These are phyloP conservation scores for Nakazawaea pomicola DNA, from an alignment of 805 yeast genomes.

Conservation along the genomic window DNA sequence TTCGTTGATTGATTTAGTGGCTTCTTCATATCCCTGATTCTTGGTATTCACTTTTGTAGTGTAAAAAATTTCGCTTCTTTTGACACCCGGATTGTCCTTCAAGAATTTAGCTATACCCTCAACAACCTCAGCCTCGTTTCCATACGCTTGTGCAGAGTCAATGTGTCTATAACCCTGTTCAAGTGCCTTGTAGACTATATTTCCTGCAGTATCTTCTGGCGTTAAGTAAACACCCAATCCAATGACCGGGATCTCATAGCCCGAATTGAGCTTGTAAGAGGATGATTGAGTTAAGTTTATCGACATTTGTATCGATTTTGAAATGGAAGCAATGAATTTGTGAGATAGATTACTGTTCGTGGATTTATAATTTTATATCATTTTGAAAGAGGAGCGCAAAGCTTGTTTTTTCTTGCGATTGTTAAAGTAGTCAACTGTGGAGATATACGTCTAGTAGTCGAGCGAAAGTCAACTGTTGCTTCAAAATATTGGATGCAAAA, in stretches of 20 bases:
- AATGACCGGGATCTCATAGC: constrained; percentile 49
- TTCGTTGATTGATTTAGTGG: constrained; percentile 36
- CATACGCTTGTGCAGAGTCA: constrained; percentile 67
- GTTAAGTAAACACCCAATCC: constrained; percentile 53
- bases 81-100: constrained; percentile 20
- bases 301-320: background rate
- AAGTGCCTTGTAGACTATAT: constrained; percentile 53
- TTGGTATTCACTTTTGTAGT: constrained; percentile 33
- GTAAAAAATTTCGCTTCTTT: constrained; percentile 34
- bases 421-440: too few relatives aligned
- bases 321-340: background rate
- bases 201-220: constrained; percentile 31
- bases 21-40: constrained; percentile 30
- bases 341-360: too few relatives aligned
- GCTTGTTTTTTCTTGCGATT: too few relatives aligned
- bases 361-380: too few relatives aligned
- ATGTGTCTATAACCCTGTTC: constrained; percentile 66
- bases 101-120: constrained; percentile 47
- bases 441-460: too few relatives aligned
- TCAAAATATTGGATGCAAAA: too few relatives aligned
- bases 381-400: too few relatives aligned
- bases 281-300: background rate
- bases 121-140: constrained; percentile 58
- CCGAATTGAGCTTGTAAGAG: constrained; percentile 42
- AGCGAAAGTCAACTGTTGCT: too few relatives aligned